Evolutionary conservation across 2,329 filamentous ascomycete genomes (phyloP), one percentile per base, ranked within the genome.

Genomic region (Fusarium compactum): DNA sequence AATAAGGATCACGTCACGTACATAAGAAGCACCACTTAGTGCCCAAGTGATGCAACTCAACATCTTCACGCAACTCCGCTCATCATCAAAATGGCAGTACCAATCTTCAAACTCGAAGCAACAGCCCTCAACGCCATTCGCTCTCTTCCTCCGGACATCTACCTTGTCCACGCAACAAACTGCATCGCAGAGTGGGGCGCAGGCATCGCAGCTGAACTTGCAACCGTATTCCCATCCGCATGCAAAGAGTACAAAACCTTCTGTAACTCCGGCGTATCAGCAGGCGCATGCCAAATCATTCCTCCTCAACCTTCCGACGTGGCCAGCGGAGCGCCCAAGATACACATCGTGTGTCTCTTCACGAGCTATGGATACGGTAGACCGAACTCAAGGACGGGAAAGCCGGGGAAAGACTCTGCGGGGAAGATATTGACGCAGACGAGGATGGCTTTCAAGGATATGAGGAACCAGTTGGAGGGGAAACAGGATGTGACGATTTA

Each of bases 151-250:
- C 11, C 63, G 3, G 51, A 66, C 12, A 51, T 52, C 45, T 74
- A 76, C 47, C 69, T 79, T 51, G 71, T 78, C 10, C 78, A 79
- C 38, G 75, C 75, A 2, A 78, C 76, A 30, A 78, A 78, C 34
- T 78, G 77, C 62, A 69, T 79, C 45, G 77, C 65, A 2, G 61
- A 68, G 40, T 80, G 78, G 76, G 77, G 75, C 30, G 64, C 72
- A 2, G 77, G 78, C 18, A 70, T 79, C 40, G 76, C 77, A 8
- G 62, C 69, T 18, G 76, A 78, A 45, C 69, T 79, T 1, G 69
- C 65, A 0, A n/a, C 29, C 2, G 62, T 76, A 8, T 79, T 78
- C 12, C 77, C 76, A 0, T 62, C 65, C 2, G 74, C 77, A 2
- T 76, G 55, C n/a, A 45, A 41, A 20, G 59, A 60, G 3, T 78